Evolutionary conservation across 257 asterid genomes (phyloP).

Genomic region (Plantago elongata): DNA sequence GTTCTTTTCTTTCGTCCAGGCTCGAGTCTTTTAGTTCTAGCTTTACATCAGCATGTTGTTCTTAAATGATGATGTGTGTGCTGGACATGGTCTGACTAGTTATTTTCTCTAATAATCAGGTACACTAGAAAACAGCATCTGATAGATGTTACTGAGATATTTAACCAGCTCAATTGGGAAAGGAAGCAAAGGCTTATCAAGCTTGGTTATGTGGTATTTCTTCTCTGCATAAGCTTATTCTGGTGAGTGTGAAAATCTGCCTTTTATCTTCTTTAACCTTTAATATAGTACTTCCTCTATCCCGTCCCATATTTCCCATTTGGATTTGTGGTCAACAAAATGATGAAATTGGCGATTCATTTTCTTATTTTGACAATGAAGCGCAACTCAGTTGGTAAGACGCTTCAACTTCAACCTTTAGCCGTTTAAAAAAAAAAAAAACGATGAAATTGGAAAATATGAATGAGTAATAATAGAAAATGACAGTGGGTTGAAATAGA

Average conservation of each 20-base stretch:
- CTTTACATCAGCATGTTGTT: not conserved
- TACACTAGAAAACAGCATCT: slow-evolving; percentile 58
- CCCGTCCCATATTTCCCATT: too few relatives aligned
- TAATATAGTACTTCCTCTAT: not conserved
- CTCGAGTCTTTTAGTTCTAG: too few relatives aligned
- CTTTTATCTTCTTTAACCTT: not conserved
- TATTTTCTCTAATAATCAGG: slow-evolving; percentile 35
- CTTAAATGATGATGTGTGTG: not conserved
- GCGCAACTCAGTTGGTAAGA: too few relatives aligned
- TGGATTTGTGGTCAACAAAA: too few relatives aligned
- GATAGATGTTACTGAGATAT: slow-evolving; percentile 86
- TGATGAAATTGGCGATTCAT: too few relatives aligned
- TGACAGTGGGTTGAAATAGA: not conserved
- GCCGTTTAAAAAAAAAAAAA: too few relatives aligned
- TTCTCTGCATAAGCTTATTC: slow-evolving; percentile 69
- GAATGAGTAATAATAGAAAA: not conserved
- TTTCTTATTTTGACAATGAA: too few relatives aligned
- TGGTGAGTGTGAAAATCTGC: slow-evolving; percentile 39
- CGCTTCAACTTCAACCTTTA: too few relatives aligned
- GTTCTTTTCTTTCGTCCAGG: too few relatives aligned
- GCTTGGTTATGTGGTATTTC: slow-evolving; percentile 61
- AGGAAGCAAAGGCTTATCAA: slow-evolving; percentile 79
- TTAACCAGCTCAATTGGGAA: slow-evolving; percentile 79
- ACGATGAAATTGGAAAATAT: not conserved
- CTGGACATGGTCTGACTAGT: slow-evolving; percentile 9